phyloP scores from a whole-genome alignment of 345 rosid genomes.

The Trapa incisa region DNA sequence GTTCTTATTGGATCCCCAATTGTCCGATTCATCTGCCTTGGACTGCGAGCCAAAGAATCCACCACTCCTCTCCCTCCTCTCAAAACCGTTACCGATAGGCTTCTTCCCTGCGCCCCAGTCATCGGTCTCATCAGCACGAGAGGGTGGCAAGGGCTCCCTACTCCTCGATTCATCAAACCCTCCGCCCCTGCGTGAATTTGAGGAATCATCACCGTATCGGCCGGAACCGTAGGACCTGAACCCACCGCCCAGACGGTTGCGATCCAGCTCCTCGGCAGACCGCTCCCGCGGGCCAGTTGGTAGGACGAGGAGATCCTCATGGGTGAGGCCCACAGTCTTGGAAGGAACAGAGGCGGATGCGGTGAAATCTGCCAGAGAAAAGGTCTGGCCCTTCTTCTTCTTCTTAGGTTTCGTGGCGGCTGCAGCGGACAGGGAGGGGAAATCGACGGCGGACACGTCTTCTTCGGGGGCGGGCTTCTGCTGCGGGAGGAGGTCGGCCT shows the following conservation, averaged over 20 bases:
- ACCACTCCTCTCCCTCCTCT: constrained; percentile 41
- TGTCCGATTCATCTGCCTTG: constrained; percentile 78
- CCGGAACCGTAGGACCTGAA: constrained; percentile 39
- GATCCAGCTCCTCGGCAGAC: constrained; percentile 74
- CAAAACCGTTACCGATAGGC: constrained; percentile 39
- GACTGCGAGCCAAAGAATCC: constrained; percentile 65
- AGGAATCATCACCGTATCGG: constrained; percentile 42
- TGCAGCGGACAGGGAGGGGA: constrained; percentile 22
- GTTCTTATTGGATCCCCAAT: constrained; percentile 57
- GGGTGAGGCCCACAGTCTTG: constrained; percentile 28
- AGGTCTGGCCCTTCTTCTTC: constrained; percentile 50
- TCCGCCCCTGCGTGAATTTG: constrained; percentile 22
- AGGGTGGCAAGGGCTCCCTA: constrained; percentile 45
- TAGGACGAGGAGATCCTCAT: constrained; percentile 44
- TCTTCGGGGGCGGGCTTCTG: constrained; percentile 12
- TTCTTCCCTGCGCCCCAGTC: constrained; percentile 78
- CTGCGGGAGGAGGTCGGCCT: constrained; percentile 49
- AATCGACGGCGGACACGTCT: constrained; percentile 9
- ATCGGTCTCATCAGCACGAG: constrained; percentile 88
- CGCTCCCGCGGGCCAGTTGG: constrained; percentile 91
- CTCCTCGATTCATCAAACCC: constrained; percentile 23
- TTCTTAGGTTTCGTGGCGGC: constrained; percentile 61
- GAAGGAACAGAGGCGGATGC: constrained; percentile 22
- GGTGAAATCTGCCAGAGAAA: constrained; percentile 56
- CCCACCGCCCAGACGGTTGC: constrained; percentile 65